Conservation (phyloP, 352 stramenopile genomes). For the Pythium plurisporium region DNA sequence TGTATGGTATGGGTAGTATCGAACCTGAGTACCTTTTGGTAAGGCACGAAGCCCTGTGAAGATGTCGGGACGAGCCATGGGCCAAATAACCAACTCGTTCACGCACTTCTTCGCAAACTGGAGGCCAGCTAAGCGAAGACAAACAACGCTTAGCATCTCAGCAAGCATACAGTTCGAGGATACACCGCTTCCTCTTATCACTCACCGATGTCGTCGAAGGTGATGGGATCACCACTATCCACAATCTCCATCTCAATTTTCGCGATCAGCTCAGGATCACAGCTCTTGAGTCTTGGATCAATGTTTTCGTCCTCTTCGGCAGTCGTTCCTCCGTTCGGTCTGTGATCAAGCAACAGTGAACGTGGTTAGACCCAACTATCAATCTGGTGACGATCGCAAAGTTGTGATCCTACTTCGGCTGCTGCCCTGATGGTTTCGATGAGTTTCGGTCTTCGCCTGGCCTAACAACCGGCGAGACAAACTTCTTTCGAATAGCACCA, state of each 20-base stretch:
- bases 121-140: conserved; percentile 79
- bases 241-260: conserved; percentile 98
- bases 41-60: conserved; percentile 94
- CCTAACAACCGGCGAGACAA: conserved; percentile 56
- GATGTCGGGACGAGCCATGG: conserved; percentile 96
- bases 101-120: conserved; percentile 97
- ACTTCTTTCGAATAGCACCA: conserved; percentile 58
- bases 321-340: conserved; percentile 18
- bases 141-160: background rate
- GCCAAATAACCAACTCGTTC: conserved; percentile 98
- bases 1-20: background rate
- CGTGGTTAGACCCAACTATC: no score
- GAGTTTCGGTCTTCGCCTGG: conserved; percentile 21
- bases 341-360: no score
- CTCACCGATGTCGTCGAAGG: conserved; percentile 96
- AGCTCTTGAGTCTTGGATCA: conserved; percentile 91
- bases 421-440: conserved; percentile 6
- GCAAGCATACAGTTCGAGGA: background rate
- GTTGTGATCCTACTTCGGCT: conserved; percentile 15
- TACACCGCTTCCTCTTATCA: background rate
- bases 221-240: conserved; percentile 88
- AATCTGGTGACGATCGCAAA: no score
- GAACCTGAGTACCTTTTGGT: conserved; percentile 64
- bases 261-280: conserved; percentile 93
- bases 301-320: conserved; percentile 76